Conservation (phyloP, 164 flowering plant genomes). For the Taxillus chinensis region DNA sequence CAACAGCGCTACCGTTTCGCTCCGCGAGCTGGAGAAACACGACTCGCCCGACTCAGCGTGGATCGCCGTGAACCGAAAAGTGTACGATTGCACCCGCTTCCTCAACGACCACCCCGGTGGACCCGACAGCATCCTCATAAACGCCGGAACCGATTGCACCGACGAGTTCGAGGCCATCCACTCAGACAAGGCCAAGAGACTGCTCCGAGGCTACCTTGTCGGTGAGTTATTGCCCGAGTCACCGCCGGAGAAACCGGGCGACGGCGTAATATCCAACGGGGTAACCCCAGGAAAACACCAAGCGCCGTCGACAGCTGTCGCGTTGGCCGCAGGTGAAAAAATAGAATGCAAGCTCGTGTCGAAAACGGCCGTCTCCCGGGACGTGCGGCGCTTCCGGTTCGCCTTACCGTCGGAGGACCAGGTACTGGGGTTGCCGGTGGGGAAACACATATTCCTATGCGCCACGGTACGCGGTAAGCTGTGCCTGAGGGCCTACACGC, state of each 20-base stretch:
- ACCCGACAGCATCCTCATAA: conserved; percentile 84
- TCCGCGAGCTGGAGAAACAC: conserved; percentile 71
- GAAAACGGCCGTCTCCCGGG: conserved; percentile 56
- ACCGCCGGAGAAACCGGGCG: conserved; percentile 61
- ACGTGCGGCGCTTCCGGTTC: conserved; percentile 63
- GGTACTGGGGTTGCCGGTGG: conserved; percentile 71
- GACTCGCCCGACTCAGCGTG: conserved; percentile 70
- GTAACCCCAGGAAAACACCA: not conserved
- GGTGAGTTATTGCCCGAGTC: conserved; percentile 56
- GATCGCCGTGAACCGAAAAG: conserved; percentile 89
- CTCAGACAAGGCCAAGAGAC: conserved; percentile 79
- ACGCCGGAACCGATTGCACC: conserved; percentile 92
- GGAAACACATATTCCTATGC: conserved; percentile 82
- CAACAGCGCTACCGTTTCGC: conserved; percentile 53
- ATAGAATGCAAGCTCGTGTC: conserved; percentile 57
- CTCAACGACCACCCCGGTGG: conserved; percentile 95
- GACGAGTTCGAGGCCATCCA: conserved; percentile 97
- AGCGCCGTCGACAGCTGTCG: conserved; percentile 44
- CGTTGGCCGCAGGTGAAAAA: conserved; percentile 56
- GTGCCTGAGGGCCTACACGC: conserved; percentile 91
- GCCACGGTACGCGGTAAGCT: conserved; percentile 59
- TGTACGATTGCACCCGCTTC: conserved; percentile 86
- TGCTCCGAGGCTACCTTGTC: conserved; percentile 62
- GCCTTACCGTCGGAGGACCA: conserved; percentile 63
- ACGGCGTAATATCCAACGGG: conserved; percentile 34